Percentiles rank a stretch among this genome's conserved stretches.
phyloP scores from a whole-genome alignment of 208 protist genomes.

The Leptomonas seymouri region DNA sequence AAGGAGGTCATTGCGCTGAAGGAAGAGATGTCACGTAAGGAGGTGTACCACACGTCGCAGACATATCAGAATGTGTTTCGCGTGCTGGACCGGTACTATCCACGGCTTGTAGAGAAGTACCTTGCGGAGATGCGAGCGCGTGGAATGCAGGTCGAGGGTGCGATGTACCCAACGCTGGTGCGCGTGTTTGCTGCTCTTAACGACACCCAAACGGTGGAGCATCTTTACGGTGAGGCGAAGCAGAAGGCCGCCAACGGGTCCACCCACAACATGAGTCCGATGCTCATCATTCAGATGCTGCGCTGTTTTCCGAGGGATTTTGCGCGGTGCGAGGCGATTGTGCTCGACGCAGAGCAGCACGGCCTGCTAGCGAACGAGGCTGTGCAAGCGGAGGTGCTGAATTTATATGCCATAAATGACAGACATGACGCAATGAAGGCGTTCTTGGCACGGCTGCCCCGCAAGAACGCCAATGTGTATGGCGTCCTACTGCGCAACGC shows the following conservation, averaged over 20 bases:
- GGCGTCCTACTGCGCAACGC: slow-evolving; percentile 79
- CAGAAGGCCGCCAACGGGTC: slow-evolving; percentile 44
- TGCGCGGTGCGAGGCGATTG: slow-evolving; percentile 50
- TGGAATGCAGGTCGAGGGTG: slow-evolving; percentile 74
- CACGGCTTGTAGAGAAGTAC: slow-evolving; percentile 87
- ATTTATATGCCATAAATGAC: slow-evolving; percentile 64
- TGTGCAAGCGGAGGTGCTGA: slow-evolving; percentile 83
- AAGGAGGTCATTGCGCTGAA: slow-evolving; percentile 91
- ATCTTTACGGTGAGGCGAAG: slow-evolving; percentile 81
- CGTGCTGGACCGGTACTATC: slow-evolving; percentile 90
- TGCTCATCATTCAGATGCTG: slow-evolving; percentile 73
- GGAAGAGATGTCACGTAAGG: slow-evolving; percentile 78
- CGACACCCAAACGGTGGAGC: slow-evolving; percentile 59
- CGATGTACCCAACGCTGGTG: slow-evolving; percentile 88
- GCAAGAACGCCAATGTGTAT: slow-evolving; percentile 73
- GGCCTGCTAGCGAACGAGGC: slow-evolving; percentile 66
- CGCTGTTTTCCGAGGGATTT: slow-evolving; percentile 54
- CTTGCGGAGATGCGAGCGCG: slow-evolving; percentile 78
- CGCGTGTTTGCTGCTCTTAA: slow-evolving; percentile 83
- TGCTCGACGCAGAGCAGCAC: slow-evolving; percentile 69
- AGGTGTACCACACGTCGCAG: slow-evolving; percentile 79
- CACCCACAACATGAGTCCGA: slow-evolving; percentile 41
- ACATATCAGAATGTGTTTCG: slow-evolving; percentile 89
- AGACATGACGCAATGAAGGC: slow-evolving; percentile 49
- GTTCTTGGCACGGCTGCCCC: slow-evolving; percentile 68